phyloP scores from a whole-genome alignment of 345 rosid genomes.

The Salix udensis region DNA sequence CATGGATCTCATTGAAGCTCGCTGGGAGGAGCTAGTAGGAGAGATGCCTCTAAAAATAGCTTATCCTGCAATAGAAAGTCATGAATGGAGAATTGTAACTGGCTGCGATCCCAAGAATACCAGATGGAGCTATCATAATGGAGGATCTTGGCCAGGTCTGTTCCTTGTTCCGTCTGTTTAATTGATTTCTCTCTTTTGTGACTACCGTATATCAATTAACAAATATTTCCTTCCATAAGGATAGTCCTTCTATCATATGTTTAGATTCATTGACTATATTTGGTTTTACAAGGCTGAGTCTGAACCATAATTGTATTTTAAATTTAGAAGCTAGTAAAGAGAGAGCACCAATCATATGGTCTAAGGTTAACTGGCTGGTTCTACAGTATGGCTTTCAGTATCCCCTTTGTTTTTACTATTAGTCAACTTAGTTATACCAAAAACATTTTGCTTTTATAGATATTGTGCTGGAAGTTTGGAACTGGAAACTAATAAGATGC shows the following conservation, averaged over 20 bases:
- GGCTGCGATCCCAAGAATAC: constrained; percentile 40
- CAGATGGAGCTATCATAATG: constrained; percentile 40
- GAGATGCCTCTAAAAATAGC: constrained; percentile 36
- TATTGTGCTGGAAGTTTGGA: not conserved
- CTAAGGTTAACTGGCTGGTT: not conserved
- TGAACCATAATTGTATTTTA: not conserved
- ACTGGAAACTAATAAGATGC: not conserved
- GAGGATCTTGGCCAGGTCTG: constrained; percentile 41
- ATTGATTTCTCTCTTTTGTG: not conserved
- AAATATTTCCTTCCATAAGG: not conserved
- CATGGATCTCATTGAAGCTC: constrained; percentile 34
- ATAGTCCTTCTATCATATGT: not conserved
- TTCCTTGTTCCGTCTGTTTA: not conserved
- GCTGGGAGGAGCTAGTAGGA: constrained; percentile 38
- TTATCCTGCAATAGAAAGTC: constrained; percentile 36
- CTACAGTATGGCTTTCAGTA: not conserved
- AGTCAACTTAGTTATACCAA: not conserved
- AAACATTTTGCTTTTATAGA: not conserved
- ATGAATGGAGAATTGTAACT: constrained; percentile 34
- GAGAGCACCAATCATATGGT: not conserved
- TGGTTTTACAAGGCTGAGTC: not conserved
- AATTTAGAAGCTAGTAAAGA: not conserved
- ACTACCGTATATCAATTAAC: not conserved
- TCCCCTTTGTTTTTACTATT: not conserved
- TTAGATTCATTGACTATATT: not conserved